Evolutionary conservation across 2,329 filamentous ascomycete species (phyloP).

Genomic region (Trichoderma gracile): DNA sequence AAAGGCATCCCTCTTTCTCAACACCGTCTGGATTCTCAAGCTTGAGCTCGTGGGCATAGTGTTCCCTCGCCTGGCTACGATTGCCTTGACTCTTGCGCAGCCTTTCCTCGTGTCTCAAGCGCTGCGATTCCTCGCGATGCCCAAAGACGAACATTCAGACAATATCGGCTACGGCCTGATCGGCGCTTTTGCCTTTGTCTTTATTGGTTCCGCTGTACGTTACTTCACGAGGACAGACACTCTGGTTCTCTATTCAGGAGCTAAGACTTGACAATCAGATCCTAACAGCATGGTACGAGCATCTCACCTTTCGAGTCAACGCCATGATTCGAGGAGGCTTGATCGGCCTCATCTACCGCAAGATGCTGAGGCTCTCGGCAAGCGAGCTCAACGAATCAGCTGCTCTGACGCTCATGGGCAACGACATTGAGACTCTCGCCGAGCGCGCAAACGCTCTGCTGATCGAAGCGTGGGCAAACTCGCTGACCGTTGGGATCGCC

Average conservation of each 20-base stretch:
- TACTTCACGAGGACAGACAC: neutral
- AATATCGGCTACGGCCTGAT: conserved; percentile 39
- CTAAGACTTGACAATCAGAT: conserved; percentile 27
- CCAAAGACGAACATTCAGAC: conserved; percentile 30
- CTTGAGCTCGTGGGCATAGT: conserved; percentile 37
- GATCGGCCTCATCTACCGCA: conserved; percentile 37
- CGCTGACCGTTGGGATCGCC: conserved; percentile 36
- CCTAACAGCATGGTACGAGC: conserved; percentile 39
- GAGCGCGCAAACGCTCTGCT: conserved; percentile 35
- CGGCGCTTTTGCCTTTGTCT: conserved; percentile 38
- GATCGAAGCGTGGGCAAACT: conserved; percentile 38
- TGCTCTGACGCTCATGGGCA: conserved; percentile 37
- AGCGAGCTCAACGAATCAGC: conserved; percentile 35
- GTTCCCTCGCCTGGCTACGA: conserved; percentile 34
- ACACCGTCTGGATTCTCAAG: conserved; percentile 33
- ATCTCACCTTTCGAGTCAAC: conserved; percentile 35
- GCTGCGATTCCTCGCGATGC: conserved; percentile 34
- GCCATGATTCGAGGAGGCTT: conserved; percentile 38
- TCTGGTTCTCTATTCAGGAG: neutral
- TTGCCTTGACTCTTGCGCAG: conserved; percentile 37
- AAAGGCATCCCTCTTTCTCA: conserved; percentile 34
- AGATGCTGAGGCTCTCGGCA: conserved; percentile 35
- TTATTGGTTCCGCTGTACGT: conserved; percentile 37
- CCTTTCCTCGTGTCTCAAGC: conserved; percentile 37
- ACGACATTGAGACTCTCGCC: conserved; percentile 37